Evolutionary conservation across 129 eudicot genomes (phyloP).

Genomic region (Calendula officinalis): DNA sequence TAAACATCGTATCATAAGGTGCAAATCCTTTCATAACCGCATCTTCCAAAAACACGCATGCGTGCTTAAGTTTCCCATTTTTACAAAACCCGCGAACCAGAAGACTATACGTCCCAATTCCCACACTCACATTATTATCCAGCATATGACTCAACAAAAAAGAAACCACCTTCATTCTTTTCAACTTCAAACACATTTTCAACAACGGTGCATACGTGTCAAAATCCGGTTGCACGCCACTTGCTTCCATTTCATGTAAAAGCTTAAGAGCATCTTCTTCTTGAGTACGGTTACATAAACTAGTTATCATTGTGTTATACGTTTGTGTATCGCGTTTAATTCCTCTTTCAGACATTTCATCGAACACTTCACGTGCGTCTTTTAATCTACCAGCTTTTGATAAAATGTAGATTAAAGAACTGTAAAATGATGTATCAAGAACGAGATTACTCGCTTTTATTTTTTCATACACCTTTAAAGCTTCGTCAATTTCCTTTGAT

Average conservation of each 20-base stretch:
- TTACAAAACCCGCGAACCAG: conserved; percentile 63
- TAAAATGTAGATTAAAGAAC: conserved; percentile 43
- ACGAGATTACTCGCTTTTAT: conserved; percentile 48
- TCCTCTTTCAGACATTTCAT: conserved; percentile 68
- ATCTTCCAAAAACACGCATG: conserved; percentile 70
- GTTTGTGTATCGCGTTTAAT: conserved; percentile 44
- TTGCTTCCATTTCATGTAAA: conserved; percentile 67
- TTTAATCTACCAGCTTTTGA: conserved; percentile 61
- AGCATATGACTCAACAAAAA: conserved; percentile 75
- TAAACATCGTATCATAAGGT: conserved; percentile 50
- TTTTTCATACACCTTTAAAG: conserved; percentile 56
- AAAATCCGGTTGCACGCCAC: conserved; percentile 41
- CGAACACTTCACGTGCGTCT: conserved; percentile 64
- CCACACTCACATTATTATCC: conserved; percentile 57
- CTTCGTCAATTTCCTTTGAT: conserved; percentile 57
- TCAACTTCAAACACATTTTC: conserved; percentile 73
- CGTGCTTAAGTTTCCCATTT: conserved; percentile 54
- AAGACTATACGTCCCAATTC: conserved; percentile 57
- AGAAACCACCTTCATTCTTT: conserved; percentile 76
- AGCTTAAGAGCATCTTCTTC: conserved; percentile 78
- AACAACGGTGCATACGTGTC: conserved; percentile 63
- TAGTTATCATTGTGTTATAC: conserved; percentile 60
- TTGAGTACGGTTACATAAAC: conserved; percentile 35
- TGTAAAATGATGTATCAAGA: conserved; percentile 56
- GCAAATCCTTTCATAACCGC: conserved; percentile 55